Evolutionary conservation across 768 basidiomycete species (phyloP).

Genomic region (Piloderma croceum): DNA sequence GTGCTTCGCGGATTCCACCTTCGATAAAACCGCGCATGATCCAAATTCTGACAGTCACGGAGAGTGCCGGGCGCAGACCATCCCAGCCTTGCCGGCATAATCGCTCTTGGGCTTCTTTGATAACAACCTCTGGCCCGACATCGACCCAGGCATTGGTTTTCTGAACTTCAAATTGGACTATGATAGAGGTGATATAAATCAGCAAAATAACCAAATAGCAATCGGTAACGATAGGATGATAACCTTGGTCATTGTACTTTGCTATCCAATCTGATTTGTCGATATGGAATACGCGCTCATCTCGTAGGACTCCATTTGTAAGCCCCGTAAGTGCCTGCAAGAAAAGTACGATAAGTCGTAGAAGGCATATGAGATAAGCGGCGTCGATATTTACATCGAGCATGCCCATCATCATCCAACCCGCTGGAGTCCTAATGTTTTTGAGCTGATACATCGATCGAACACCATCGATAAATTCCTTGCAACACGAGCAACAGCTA

Average conservation of each 20-base stretch:
- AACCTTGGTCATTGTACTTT: slow-evolving; percentile 36
- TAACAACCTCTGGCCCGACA: slow-evolving; percentile 28
- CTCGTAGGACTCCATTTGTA: slow-evolving; percentile 35
- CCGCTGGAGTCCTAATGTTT: neutral
- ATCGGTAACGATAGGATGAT: neutral
- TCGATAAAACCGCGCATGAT: slow-evolving; percentile 34
- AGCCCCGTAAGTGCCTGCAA: slow-evolving; percentile 26
- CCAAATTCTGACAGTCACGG: slow-evolving; percentile 36
- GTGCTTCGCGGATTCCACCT: slow-evolving; percentile 11
- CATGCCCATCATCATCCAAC: neutral
- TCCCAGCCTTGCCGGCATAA: neutral
- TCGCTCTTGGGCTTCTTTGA: slow-evolving; percentile 25
- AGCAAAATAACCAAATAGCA: neutral
- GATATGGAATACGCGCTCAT: slow-evolving; percentile 35
- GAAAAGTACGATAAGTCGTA: neutral
- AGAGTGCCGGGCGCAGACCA: slow-evolving; percentile 30
- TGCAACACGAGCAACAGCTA: too few relatives aligned
- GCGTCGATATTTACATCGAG: neutral
- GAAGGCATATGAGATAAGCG: neutral
- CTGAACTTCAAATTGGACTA: slow-evolving; percentile 29
- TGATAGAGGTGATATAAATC: neutral
- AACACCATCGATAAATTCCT: slow-evolving; percentile 29
- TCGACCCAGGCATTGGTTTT: slow-evolving; percentile 27
- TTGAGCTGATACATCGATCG: slow-evolving; percentile 20
- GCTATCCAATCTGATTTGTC: slow-evolving; percentile 29